phyloP scores from a whole-genome alignment of 805 yeast genomes.

The Cyberlindnera suaveolens region DNA sequence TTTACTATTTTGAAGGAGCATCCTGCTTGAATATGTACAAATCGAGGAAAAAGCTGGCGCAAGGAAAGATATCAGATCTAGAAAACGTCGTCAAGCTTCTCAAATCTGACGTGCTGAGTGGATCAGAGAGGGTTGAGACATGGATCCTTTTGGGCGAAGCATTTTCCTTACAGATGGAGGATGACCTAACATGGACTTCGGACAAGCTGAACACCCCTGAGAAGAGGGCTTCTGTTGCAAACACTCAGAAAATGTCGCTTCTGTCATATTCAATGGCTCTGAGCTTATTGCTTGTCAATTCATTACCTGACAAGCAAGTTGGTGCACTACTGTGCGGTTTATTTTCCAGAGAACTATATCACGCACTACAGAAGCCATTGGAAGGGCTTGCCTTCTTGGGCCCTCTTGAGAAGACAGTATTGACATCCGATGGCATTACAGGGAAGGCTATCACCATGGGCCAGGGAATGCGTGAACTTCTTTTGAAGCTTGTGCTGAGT shows the following conservation, averaged over 20 bases:
- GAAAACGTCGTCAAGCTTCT: slow-evolving; percentile 66
- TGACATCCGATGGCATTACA: slow-evolving; percentile 14
- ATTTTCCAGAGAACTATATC: slow-evolving; percentile 49
- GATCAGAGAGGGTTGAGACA: slow-evolving; percentile 66
- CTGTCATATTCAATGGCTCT: slow-evolving; percentile 73
- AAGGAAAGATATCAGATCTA: slow-evolving; percentile 75
- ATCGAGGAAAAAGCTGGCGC: slow-evolving; percentile 67
- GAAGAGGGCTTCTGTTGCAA: slow-evolving; percentile 53
- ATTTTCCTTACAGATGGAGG: slow-evolving; percentile 74
- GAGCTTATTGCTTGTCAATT: slow-evolving; percentile 29
- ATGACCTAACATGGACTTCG: slow-evolving; percentile 87
- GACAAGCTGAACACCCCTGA: slow-evolving; percentile 67
- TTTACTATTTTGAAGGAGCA: slow-evolving; percentile 66
- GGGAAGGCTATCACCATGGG: slow-evolving; percentile 1
- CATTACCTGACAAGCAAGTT: slow-evolving; percentile 28
- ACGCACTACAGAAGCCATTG: slow-evolving; percentile 49
- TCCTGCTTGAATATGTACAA: slow-evolving; percentile 60
- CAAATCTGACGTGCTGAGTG: slow-evolving; percentile 58
- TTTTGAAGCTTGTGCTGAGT: slow-evolving; percentile 34
- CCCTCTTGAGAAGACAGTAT: slow-evolving; percentile 12
- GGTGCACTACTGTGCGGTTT: slow-evolving; percentile 42
- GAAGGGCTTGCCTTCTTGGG: slow-evolving; percentile 46
- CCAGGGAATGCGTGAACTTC: not conserved
- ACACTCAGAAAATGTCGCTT: slow-evolving; percentile 61
- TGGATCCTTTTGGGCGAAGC: slow-evolving; percentile 85